These are phyloP conservation scores for Murraya koenigii DNA, from an alignment of 345 rosid species.

Conservation along the genomic window DNA sequence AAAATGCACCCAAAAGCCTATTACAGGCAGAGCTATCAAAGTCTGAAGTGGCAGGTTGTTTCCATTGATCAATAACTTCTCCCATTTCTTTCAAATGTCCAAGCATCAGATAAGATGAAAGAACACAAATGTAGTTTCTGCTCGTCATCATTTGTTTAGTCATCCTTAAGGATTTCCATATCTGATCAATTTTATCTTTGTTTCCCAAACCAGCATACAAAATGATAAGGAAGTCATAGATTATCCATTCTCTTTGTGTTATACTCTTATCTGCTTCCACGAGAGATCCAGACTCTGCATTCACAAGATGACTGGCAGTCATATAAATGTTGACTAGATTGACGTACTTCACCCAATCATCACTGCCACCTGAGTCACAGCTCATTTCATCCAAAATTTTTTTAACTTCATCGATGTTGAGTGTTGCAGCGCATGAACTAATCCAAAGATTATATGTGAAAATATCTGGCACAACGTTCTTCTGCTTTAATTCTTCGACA, in stretches of 20 bases:
- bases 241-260: conserved; percentile 85
- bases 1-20: conserved; percentile 55
- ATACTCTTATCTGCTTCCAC: conserved; percentile 62
- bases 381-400: conserved; percentile 75
- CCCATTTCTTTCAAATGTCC: conserved; percentile 67
- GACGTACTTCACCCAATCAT: conserved; percentile 60
- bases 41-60: conserved; percentile 53
- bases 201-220: conserved; percentile 69
- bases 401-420: conserved; percentile 51
- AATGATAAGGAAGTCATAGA: conserved; percentile 81
- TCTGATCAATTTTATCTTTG: conserved; percentile 75
- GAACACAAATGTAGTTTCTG: conserved; percentile 68
- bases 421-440: conserved; percentile 78
- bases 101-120: conserved; percentile 74
- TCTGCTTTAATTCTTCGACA: conserved; percentile 53
- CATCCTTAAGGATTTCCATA: conserved; percentile 84
- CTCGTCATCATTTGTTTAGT: conserved; percentile 85
- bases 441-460: conserved; percentile 88
- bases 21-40: conserved; percentile 56
- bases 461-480: conserved; percentile 63
- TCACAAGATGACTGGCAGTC: conserved; percentile 45
- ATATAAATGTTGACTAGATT: conserved; percentile 54
- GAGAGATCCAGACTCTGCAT: conserved; percentile 39
- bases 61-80: conserved; percentile 82
- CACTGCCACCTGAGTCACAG: conserved; percentile 35